Evolutionary conservation across 2,329 filamentous ascomycete species (phyloP), one percentile per base, ranked within the genome.

Genomic region (Ophiostoma piceae): DNA sequence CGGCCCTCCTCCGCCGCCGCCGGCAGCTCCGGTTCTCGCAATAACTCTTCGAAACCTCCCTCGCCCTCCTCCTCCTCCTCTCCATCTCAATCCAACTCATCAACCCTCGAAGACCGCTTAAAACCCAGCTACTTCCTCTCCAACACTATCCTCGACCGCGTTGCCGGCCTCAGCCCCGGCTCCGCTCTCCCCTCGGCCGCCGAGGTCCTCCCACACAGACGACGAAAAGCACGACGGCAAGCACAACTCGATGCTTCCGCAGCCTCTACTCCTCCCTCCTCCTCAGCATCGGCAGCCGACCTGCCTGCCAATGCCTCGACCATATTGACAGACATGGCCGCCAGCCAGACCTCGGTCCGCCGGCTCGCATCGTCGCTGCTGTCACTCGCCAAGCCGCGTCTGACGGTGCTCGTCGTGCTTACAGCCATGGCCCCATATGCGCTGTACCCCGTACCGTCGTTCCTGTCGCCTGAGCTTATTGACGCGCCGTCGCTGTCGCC

Each of bases 311-410:
- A 79, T 70, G 76, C 78, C 26, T 89, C 87, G 3, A 84, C 86
- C 4, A 78, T 84, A 19, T 82, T 89, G 29, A 82, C 86, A 54
- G 81, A 80, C 67, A 80, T 79, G 66, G 87, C 83, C 70, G 84
- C 82, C 66, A 79, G 79, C 67, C 83, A 82, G 69, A 77, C 81
- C 73, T 87, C 87, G 19, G 70, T 86, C 68, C 85, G 85, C 32
- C 91, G 93, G 70, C 85, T 87, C 69, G 77, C 95, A 73, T 91
- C 93, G 29, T 89, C 92, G 39, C 92, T 92, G 75, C 89, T 99
- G 73, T 92, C 95, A 35, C 88, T 99, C 74, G 91, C 94, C n/a
- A 99, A 99, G 78, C 95, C 95, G 3, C 92, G 94, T 68, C 88
- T 99, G 67, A 94, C 92, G 8, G 90, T 96, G 75, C 88, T 99